Evolutionary conservation across 1,139 yeast genomes (phyloP).

Genomic region (Ogataea hybrid): DNA sequence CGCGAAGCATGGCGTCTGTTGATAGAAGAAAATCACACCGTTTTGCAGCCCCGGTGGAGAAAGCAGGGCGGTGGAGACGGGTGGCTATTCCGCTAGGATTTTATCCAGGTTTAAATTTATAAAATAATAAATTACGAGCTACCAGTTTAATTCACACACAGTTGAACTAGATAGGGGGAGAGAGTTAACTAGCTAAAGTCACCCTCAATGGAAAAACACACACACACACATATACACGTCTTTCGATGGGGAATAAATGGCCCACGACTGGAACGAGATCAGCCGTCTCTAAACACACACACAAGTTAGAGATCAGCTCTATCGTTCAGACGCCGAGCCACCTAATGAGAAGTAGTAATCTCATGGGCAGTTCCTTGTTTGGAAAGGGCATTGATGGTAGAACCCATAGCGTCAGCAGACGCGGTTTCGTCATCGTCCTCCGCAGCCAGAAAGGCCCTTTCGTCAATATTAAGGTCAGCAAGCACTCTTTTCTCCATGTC

Average conservation of each 20-base stretch:
- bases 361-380: neutral
- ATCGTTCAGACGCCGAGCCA: neutral
- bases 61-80: constrained; percentile 74
- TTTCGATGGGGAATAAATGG: constrained; percentile 7
- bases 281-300: constrained; percentile 13
- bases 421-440: constrained; percentile 19
- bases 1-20: constrained; percentile 86
- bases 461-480: constrained; percentile 46
- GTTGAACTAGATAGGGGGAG: constrained; percentile 12
- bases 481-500: constrained; percentile 55
- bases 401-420: neutral
- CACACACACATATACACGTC: constrained; percentile 21
- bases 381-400: neutral
- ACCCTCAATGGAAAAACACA: constrained; percentile 13
- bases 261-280: neutral
- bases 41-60: constrained; percentile 62
- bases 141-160: constrained; percentile 6
- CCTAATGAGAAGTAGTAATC: neutral
- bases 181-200: constrained; percentile 19
- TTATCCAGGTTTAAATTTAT: neutral
- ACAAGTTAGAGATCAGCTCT: neutral
- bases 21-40: constrained; percentile 61
- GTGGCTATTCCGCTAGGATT: constrained; percentile 50
- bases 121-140: neutral
- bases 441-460: constrained; percentile 20